These are phyloP conservation scores for Serendipita sp. DNA, from an alignment of 768 basidiomycete genomes.

Conservation along the genomic window DNA sequence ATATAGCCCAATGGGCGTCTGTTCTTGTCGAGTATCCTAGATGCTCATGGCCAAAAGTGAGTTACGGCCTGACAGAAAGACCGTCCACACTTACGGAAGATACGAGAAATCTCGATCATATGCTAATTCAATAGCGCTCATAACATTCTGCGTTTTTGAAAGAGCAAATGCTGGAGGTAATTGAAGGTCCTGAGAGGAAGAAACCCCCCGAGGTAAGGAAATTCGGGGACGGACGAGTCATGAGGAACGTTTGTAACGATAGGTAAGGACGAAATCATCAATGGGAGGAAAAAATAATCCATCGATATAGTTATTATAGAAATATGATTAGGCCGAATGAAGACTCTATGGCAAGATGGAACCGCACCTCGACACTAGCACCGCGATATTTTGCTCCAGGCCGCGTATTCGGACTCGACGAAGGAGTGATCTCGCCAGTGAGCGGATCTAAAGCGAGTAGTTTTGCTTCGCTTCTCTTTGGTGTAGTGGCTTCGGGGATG, in stretches of 20 bases:
- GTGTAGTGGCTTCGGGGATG: too few relatives aligned
- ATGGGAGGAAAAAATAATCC: neutral
- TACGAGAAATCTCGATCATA: slow-evolving; percentile 92
- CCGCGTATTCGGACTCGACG: neutral
- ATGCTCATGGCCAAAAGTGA: neutral
- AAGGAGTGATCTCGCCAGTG: neutral
- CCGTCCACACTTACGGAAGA: slow-evolving; percentile 46
- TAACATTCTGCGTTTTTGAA: slow-evolving; percentile 51
- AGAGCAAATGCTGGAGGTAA: slow-evolving; percentile 77
- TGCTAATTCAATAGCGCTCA: slow-evolving; percentile 65
- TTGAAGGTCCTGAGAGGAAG: slow-evolving; percentile 44
- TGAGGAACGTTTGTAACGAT: neutral
- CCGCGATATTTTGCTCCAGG: slow-evolving; percentile 57
- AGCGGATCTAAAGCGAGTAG: too few relatives aligned
- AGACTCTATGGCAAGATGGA: neutral
- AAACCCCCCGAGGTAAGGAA: neutral
- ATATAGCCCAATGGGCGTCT: slow-evolving; percentile 73
- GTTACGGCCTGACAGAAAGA: slow-evolving; percentile 9
- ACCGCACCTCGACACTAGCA: slow-evolving; percentile 70
- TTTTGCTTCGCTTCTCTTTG: too few relatives aligned
- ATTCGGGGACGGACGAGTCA: neutral
- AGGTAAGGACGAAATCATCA: neutral
- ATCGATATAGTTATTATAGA: neutral
- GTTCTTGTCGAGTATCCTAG: slow-evolving; percentile 56
- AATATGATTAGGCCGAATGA: neutral